A percentile compares a stretch with the other conserved stretches of the same genome.
These are phyloP conservation scores for Diutina scorzettiae DNA, from an alignment of 1,139 yeast species.

Conservation along the genomic window DNA sequence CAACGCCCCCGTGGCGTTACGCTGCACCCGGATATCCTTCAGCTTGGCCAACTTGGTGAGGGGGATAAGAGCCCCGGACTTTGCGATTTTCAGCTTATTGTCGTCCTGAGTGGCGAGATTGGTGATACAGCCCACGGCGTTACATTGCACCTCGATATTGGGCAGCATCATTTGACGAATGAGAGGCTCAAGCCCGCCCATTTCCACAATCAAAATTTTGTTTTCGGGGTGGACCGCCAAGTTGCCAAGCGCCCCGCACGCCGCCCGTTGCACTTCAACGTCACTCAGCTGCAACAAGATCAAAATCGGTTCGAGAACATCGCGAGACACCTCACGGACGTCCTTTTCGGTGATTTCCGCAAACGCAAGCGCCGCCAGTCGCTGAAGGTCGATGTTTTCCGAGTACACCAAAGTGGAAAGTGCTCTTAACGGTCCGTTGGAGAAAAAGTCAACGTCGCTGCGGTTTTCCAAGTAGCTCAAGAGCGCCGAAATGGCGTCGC, in stretches of 20 bases:
- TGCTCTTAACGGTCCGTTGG: slow-evolving; percentile 83
- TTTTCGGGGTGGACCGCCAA: slow-evolving; percentile 94
- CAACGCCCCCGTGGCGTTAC: slow-evolving; percentile 97
- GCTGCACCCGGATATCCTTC: slow-evolving; percentile 88
- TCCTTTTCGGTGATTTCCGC: slow-evolving; percentile 98
- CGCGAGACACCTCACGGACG: slow-evolving; percentile 80
- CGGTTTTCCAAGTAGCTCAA: slow-evolving; percentile 79
- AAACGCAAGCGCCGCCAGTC: slow-evolving; percentile 96
- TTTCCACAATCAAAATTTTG: slow-evolving; percentile 83
- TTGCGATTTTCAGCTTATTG: slow-evolving; percentile 89
- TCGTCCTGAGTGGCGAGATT: slow-evolving; percentile 98
- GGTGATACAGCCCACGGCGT: slow-evolving; percentile 98
- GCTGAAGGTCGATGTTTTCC: slow-evolving; percentile 85
- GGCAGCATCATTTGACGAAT: slow-evolving; percentile 96
- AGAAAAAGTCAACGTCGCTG: slow-evolving; percentile 82
- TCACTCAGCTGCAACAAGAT: slow-evolving; percentile 79
- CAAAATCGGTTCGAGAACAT: slow-evolving; percentile 86
- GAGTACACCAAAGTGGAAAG: slow-evolving; percentile 87
- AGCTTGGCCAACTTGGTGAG: slow-evolving; percentile 89
- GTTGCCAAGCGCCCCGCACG: slow-evolving; percentile 96
- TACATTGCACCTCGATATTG: slow-evolving; percentile 96
- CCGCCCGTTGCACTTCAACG: slow-evolving; percentile 94
- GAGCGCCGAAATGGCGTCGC: slow-evolving; percentile 89
- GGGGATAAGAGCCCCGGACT: slow-evolving; percentile 93
- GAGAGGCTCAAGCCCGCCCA: slow-evolving; percentile 95